Conservation (phyloP, 768 basidiomycete species). For the Hypsizygus marmoreus region DNA sequence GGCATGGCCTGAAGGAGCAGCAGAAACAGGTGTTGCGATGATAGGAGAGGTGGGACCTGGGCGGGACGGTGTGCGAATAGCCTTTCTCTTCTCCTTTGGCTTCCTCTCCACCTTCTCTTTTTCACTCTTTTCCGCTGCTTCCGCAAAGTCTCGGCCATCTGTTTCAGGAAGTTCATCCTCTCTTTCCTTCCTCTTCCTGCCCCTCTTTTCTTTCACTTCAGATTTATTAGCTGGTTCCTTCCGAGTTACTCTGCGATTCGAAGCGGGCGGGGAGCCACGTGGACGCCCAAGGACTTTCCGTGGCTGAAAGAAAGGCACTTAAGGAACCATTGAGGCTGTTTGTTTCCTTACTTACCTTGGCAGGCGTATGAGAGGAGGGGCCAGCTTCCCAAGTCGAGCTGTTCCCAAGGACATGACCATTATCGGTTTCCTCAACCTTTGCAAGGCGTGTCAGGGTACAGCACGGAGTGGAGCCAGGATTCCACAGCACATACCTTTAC, state of each 20-base stretch:
- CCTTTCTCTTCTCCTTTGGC: conserved; percentile 26
- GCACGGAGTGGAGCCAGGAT: neutral
- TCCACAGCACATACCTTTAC: conserved; percentile 32
- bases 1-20: conserved; percentile 25
- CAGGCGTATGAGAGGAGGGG: conserved; percentile 11
- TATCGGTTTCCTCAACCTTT: conserved; percentile 41
- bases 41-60: conserved; percentile 15
- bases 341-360: conserved; percentile 14
- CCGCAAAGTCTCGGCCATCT: conserved; percentile 19
- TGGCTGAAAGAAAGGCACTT: too few relatives aligned
- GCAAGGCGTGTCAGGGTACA: neutral
- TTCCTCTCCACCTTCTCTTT: conserved; percentile 28
- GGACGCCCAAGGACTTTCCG: too few relatives aligned
- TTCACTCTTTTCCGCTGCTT: conserved; percentile 21
- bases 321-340: too few relatives aligned
- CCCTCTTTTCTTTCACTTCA: conserved; percentile 37
- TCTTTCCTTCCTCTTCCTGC: conserved; percentile 44
- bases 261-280: conserved; percentile 1
- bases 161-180: conserved; percentile 34
- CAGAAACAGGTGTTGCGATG: conserved; percentile 18
- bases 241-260: conserved; percentile 27
- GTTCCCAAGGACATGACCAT: conserved; percentile 10
- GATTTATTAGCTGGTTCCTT: conserved; percentile 26
- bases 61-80: conserved; percentile 33
- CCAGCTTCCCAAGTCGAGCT: conserved; percentile 9